phyloP scores from a whole-genome alignment of 805 yeast genomes.

The Kuraishia capsulata region DNA sequence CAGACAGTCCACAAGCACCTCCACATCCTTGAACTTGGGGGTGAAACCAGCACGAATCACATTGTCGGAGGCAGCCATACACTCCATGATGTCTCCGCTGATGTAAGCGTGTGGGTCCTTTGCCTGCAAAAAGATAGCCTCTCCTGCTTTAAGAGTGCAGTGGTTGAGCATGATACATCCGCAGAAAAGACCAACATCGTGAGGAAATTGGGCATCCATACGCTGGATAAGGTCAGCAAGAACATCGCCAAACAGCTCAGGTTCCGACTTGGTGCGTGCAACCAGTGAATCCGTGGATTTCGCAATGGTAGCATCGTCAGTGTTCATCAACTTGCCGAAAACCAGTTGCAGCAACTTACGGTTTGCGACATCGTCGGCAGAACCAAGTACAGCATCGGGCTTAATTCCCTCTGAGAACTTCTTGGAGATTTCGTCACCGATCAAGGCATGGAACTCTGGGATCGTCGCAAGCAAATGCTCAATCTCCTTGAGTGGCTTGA shows the following conservation, averaged over 20 bases:
- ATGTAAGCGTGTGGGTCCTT: constrained; percentile 98
- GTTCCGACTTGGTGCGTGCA: constrained; percentile 47
- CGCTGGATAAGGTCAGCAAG: constrained; percentile 70
- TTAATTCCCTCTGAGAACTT: constrained; percentile 44
- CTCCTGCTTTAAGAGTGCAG: constrained; percentile 74
- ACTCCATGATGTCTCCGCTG: constrained; percentile 94
- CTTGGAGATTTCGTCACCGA: constrained; percentile 51
- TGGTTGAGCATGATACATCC: constrained; percentile 92
- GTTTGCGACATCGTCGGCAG: constrained; percentile 46
- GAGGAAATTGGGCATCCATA: constrained; percentile 81
- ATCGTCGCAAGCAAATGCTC: constrained; percentile 57
- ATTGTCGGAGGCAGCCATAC: constrained; percentile 99
- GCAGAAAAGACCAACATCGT: constrained; percentile 91
- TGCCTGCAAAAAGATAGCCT: constrained; percentile 94
- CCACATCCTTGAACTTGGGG: constrained; percentile 97
- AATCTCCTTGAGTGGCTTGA: constrained; percentile 80
- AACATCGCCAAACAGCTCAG: constrained; percentile 46
- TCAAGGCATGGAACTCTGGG: constrained; percentile 67
- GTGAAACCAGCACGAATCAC: constrained; percentile 99
- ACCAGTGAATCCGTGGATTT: constrained; percentile 58
- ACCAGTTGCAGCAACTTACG: constrained; percentile 62
- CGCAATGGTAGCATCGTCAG: constrained; percentile 51
- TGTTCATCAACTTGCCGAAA: constrained; percentile 78
- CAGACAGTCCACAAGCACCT: constrained; percentile 81
- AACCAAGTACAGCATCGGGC: constrained; percentile 33